Evolutionary conservation across 768 basidiomycete genomes (phyloP).

Genomic region (Russula emetica): DNA sequence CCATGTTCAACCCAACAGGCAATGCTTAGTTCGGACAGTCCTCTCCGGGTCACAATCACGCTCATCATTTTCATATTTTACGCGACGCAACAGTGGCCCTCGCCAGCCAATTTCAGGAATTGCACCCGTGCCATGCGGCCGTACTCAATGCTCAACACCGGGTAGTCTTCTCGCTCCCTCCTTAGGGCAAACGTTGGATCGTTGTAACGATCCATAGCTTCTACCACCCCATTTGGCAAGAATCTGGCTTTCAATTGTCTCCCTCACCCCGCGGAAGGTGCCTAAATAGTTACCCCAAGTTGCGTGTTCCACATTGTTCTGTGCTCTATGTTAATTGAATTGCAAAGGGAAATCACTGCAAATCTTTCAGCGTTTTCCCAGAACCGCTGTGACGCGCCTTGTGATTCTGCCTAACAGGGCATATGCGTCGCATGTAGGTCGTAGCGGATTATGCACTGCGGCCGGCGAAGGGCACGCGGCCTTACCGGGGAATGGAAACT

Average conservation of each 20-base stretch:
- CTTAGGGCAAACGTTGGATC: neutral
- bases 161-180: neutral
- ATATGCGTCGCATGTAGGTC: neutral
- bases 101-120: neutral
- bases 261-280: constrained; percentile 1
- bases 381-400: neutral
- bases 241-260: neutral
- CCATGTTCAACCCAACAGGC: neutral
- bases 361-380: neutral
- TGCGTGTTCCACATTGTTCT: neutral
- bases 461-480: neutral
- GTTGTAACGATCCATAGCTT: constrained; percentile 1
- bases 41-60: neutral
- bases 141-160: neutral
- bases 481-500: constrained; percentile 7
- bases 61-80: neutral
- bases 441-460: neutral
- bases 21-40: neutral
- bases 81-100: neutral
- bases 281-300: constrained; percentile 1
- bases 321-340: neutral
- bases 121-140: neutral
- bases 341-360: neutral
- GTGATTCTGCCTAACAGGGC: neutral
- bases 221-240: neutral